These are phyloP conservation scores for Lophium mytilinum DNA, from an alignment of 495 filamentous ascomycete genomes.

Conservation along the genomic window DNA sequence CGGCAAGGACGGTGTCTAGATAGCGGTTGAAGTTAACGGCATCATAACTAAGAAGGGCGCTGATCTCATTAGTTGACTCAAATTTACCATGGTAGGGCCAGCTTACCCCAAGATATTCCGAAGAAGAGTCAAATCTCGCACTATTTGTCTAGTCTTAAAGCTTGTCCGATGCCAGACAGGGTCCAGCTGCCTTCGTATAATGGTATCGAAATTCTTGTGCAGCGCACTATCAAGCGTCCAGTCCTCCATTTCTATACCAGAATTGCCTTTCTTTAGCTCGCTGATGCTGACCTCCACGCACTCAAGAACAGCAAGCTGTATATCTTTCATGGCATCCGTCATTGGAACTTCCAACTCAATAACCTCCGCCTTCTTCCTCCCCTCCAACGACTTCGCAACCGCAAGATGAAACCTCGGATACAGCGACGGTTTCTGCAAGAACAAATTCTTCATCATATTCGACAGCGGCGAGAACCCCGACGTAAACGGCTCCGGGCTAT, in stretches of 20 bases:
- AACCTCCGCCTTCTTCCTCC: conserved; percentile 87
- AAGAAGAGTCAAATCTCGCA: conserved; percentile 76
- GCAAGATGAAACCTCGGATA: conserved; percentile 95
- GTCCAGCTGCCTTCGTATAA: conserved; percentile 83
- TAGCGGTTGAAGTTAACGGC: conserved; percentile 87
- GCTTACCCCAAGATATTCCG: conserved; percentile 71
- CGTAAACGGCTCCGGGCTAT: conserved; percentile 86
- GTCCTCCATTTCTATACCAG: conserved; percentile 88
- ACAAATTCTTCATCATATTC: conserved; percentile 88
- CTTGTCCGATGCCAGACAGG: conserved; percentile 96
- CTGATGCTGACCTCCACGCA: conserved; percentile 91
- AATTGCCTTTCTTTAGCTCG: conserved; percentile 83
- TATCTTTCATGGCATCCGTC: conserved; percentile 86
- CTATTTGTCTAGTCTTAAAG: conserved; percentile 90
- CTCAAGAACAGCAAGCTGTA: conserved; percentile 90
- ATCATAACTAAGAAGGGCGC: conserved; percentile 73
- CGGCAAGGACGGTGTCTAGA: conserved; percentile 86
- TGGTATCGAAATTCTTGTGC: conserved; percentile 83
- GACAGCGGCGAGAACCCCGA: conserved; percentile 81
- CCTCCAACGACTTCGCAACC: conserved; percentile 81
- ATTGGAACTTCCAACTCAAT: conserved; percentile 96
- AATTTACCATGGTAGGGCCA: not conserved
- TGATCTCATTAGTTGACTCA: conserved; percentile 13
- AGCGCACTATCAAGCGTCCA: conserved; percentile 96
- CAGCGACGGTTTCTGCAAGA: conserved; percentile 76